phyloP scores from a whole-genome alignment of 2,329 filamentous ascomycete species.

The Blastomyces gilchristii region DNA sequence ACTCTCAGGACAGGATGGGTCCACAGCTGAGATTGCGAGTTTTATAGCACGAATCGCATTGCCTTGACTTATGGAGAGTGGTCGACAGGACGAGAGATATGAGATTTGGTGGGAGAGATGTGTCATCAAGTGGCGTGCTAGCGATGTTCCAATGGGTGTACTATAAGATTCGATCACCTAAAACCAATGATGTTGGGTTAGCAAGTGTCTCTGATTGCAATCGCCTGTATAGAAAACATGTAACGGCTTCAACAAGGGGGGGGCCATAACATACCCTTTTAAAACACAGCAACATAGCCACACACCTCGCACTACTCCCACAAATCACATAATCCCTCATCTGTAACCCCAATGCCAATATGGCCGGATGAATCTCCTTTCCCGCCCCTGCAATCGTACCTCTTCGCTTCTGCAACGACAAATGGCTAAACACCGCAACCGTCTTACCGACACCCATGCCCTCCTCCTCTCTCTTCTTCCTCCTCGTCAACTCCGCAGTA shows the following conservation, averaged over 20 bases:
- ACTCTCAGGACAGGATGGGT: conserved; percentile 71
- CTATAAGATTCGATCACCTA: conserved; percentile 88
- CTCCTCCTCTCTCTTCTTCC: conserved; percentile 39
- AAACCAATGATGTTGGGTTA: conserved; percentile 5
- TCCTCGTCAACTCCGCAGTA: conserved; percentile 34
- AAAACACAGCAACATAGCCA: conserved; percentile 80
- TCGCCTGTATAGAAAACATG: conserved; percentile 14
- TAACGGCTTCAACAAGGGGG: neutral
- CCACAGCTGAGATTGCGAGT: conserved; percentile 79
- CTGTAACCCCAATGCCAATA: conserved; percentile 77
- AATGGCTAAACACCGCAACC: conserved; percentile 69
- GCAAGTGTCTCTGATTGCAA: neutral
- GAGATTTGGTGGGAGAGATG: conserved; percentile 94
- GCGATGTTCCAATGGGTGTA: conserved; percentile 71
- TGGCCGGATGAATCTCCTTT: conserved; percentile 72
- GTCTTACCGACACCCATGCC: conserved; percentile 47
- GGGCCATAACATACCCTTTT: conserved; percentile 54
- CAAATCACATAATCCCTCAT: conserved; percentile 81
- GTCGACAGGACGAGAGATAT: conserved; percentile 85
- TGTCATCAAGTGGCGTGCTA: conserved; percentile 82
- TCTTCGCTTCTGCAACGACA: conserved; percentile 65
- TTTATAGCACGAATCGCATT: conserved; percentile 95
- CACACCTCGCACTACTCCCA: conserved; percentile 78
- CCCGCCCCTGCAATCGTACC: conserved; percentile 50
- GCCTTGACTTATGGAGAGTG: conserved; percentile 92